Percentiles rank a stretch among this genome's conserved stretches.
Conservation (phyloP, 768 basidiomycete species). For the Gelatoporia subvermispora region DNA sequence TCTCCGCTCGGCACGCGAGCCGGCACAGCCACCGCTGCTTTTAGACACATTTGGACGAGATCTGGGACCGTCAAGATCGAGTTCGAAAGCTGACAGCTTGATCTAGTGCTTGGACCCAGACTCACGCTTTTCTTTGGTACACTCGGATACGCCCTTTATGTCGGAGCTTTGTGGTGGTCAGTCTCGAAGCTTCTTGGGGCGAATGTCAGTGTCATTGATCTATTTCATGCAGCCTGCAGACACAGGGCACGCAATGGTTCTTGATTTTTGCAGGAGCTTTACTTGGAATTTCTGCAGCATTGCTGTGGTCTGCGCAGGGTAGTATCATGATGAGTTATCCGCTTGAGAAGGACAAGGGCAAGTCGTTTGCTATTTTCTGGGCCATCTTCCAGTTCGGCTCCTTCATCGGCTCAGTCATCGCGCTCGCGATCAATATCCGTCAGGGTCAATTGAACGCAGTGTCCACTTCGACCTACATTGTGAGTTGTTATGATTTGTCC, state of each 20-base stretch:
- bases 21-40: too few relatives aligned
- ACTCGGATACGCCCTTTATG: slow-evolving; percentile 47
- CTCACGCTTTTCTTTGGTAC: slow-evolving; percentile 47
- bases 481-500: slow-evolving; percentile 10
- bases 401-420: slow-evolving; percentile 39
- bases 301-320: slow-evolving; percentile 52
- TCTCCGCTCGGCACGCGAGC: too few relatives aligned
- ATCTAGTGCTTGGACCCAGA: slow-evolving; percentile 41
- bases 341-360: slow-evolving; percentile 51
- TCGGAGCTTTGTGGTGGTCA: slow-evolving; percentile 42
- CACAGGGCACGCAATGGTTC: slow-evolving; percentile 37
- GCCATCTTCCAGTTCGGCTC: slow-evolving; percentile 41
- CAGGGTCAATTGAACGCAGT: slow-evolving; percentile 27
- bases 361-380: slow-evolving; percentile 50
- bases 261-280: slow-evolving; percentile 45
- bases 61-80: not conserved
- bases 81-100: not conserved
- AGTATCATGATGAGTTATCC: slow-evolving; percentile 54
- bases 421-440: slow-evolving; percentile 37
- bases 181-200: slow-evolving; percentile 10
- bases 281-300: slow-evolving; percentile 45
- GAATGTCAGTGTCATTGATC: not conserved
- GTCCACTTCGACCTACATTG: slow-evolving; percentile 37
- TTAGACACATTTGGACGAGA: too few relatives aligned
- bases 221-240: slow-evolving; percentile 26